Base-by-base conservation (phyloP, 1,139 yeast species). In the Meyerozyma athensensis region DNA sequence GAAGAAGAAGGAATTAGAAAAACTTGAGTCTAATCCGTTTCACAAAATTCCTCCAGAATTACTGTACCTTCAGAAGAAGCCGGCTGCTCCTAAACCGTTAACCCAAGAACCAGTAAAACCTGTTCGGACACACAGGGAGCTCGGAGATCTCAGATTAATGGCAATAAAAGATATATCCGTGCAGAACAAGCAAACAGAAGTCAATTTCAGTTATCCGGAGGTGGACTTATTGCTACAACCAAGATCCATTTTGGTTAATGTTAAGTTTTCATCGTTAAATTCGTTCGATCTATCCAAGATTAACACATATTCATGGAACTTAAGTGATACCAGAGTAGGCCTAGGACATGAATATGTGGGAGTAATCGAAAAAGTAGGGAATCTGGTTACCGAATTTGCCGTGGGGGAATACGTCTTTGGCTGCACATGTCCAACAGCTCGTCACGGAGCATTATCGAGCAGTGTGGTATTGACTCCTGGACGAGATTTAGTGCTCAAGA, bases 21-120 rank as follows among this genome's bases (percentile, higher is more conserved):
- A 52, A 38, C 39, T 47, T 26, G 52, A 59, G 42, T 47, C 58
- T 23, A 61, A 60, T 39, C 63, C 69, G 2, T 70, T 70, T 53
- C 72, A 69, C 36, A 57, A 52, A 40, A 56, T 68, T n/a, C 75
- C 76, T 0, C 65, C 72, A 1, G 74, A 70, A 47, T 60, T 70
- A 36, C 58, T 67, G 4, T 65, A 70, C 40, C 50, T 69, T 33
- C 61, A 63, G 38, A 56, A 55, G 41, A 57, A 49, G 26, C 36
- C 41, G 13, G 49, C 52, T 30, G 54, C 46, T 2, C 63, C 56
- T 9, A 57, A 48, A 28, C 64, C 61, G 19, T 42, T 48, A 19
- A 38, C 31, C 24, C 33, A 32, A 19, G 34, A 20, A 21, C 36
- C 32, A 19, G 26, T 14, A 16, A 19, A 19, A 19, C 32, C 41